These are phyloP conservation scores for Protostelium mycophagum DNA, from an alignment of 78 protist species.

Conservation along the genomic window DNA sequence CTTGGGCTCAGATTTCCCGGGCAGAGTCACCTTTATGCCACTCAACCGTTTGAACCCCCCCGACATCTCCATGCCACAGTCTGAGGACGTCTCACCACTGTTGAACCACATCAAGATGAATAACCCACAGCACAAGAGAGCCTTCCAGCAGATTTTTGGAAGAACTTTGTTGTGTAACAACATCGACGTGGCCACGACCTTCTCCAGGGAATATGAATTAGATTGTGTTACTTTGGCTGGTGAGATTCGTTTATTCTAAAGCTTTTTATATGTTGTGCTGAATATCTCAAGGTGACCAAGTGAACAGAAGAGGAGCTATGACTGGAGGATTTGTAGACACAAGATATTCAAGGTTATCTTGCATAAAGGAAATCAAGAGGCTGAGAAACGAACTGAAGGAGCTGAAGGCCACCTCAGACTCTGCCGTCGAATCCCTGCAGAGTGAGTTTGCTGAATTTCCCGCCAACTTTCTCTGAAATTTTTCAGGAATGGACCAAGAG, in stretches of 20 bases:
- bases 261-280: too few species aligned
- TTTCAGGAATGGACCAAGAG: background rate
- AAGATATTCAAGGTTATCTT: conserved; percentile 14
- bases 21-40: conserved; percentile 95
- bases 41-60: conserved; percentile 53
- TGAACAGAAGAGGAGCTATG: conserved; percentile 83
- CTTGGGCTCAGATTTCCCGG: conserved; percentile 43
- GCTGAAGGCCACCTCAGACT: background rate
- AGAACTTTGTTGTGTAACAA: conserved; percentile 57
- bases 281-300: conserved; percentile 92
- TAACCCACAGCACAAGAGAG: conserved; percentile 14
- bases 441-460: background rate
- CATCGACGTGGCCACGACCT: conserved; percentile 57
- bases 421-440: background rate
- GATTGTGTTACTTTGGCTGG: conserved; percentile 86
- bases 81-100: conserved; percentile 21
- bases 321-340: conserved; percentile 90
- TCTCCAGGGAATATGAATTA: conserved; percentile 21
- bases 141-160: conserved; percentile 78
- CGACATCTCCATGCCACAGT: background rate
- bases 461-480: background rate
- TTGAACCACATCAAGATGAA: conserved; percentile 5
- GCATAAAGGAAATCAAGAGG: conserved; percentile 1
- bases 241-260: too few species aligned
- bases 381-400: conserved; percentile 8